These are phyloP conservation scores for Cucumis cinereus DNA, from an alignment of 306 rosid genomes.

Conservation along the genomic window DNA sequence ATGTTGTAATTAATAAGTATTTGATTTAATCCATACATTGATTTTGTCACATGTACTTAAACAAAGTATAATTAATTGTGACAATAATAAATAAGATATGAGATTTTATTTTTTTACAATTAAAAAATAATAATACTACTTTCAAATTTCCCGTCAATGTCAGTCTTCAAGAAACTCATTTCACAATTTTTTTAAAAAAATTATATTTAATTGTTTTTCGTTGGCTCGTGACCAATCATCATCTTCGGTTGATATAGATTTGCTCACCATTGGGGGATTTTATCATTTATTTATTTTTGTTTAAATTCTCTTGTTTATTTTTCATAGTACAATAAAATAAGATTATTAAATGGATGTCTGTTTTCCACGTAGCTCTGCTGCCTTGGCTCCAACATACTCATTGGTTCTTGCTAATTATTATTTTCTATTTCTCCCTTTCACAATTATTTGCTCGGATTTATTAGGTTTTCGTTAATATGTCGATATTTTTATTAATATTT, in stretches of 20 bases:
- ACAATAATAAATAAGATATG: not conserved
- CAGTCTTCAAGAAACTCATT: not conserved
- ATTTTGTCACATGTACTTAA: conserved; percentile 2
- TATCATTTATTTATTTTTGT: not conserved
- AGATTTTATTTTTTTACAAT: no score
- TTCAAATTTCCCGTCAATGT: not conserved
- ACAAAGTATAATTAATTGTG: not conserved
- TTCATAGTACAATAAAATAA: not conserved
- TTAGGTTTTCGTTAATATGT: no score
- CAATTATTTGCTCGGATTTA: not conserved
- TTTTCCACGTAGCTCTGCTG: conserved; percentile 3
- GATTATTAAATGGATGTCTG: conserved; percentile 1
- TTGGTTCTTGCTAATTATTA: not conserved
- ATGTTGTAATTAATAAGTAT: not conserved
- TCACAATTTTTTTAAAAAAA: not conserved
- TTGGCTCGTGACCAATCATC: not conserved
- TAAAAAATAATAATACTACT: not conserved
- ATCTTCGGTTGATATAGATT: not conserved
- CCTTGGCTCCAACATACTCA: not conserved
- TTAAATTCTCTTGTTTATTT: not conserved
- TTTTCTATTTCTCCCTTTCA: not conserved
- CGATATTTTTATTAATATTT: no score
- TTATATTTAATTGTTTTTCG: not conserved
- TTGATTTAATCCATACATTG: not conserved
- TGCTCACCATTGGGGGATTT: not conserved